Percentiles rank a stretch among this genome's conserved stretches.
Evolutionary conservation across 2,329 filamentous ascomycete species (phyloP).

Genomic region (Cyanodermella asteris): DNA sequence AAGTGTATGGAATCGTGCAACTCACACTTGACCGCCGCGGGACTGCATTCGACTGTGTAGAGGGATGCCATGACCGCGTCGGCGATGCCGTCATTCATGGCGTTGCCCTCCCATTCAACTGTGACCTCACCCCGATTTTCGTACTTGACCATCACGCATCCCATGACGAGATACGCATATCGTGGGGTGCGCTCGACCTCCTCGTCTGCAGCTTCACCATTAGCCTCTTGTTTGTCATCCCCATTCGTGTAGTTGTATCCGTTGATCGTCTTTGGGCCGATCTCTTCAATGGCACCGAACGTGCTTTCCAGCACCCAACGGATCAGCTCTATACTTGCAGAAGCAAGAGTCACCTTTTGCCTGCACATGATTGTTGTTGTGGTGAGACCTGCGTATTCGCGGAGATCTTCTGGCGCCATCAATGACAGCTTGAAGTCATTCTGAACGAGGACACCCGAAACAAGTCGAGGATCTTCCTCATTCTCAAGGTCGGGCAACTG

Average conservation of each 20-base stretch:
- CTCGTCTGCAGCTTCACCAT: slow-evolving; percentile 22
- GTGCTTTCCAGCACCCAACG: slow-evolving; percentile 87
- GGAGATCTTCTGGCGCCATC: slow-evolving; percentile 89
- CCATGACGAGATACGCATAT: slow-evolving; percentile 52
- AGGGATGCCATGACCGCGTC: slow-evolving; percentile 89
- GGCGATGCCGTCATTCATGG: slow-evolving; percentile 94
- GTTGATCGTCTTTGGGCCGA: slow-evolving; percentile 14
- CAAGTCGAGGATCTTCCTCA: slow-evolving; percentile 33
- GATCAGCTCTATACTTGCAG: slow-evolving; percentile 76
- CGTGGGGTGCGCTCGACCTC: slow-evolving; percentile 15
- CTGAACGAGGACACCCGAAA: slow-evolving; percentile 82
- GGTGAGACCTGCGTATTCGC: slow-evolving; percentile 89
- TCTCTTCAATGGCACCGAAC: slow-evolving; percentile 59
- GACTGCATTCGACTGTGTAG: slow-evolving; percentile 78
- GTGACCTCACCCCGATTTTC: slow-evolving; percentile 58
- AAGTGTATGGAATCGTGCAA: slow-evolving; percentile 8
- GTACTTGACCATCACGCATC: slow-evolving; percentile 66
- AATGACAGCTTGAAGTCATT: slow-evolving; percentile 94
- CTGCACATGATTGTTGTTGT: slow-evolving; percentile 88
- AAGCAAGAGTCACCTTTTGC: slow-evolving; percentile 68
- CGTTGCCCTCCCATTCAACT: slow-evolving; percentile 92
- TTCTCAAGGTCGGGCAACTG: slow-evolving; percentile 37
- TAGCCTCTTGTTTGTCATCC: no score
- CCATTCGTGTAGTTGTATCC: slow-evolving; percentile 18
- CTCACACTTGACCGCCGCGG: slow-evolving; percentile 78